phyloP scores from a whole-genome alignment of 495 filamentous ascomycete genomes.

The Entonaema liquescens region DNA sequence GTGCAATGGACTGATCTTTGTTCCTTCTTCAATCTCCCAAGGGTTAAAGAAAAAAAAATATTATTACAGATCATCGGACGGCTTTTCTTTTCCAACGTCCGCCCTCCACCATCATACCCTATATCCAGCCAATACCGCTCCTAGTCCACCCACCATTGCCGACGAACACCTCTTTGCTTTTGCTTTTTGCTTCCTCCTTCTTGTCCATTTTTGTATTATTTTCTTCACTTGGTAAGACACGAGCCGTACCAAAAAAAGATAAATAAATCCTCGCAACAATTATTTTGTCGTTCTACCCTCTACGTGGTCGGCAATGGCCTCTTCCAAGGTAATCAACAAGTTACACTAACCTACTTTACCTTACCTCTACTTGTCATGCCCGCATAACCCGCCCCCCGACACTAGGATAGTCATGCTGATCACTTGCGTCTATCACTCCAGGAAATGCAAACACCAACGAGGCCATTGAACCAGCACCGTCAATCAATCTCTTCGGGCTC shows the following conservation, averaged over 20 bases:
- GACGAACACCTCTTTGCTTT: constrained; percentile 40
- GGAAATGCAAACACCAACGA: constrained; percentile 60
- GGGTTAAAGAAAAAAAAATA: constrained; percentile 36
- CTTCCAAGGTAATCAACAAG: constrained; percentile 57
- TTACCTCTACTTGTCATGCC: constrained; percentile 39
- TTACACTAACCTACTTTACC: constrained; percentile 21
- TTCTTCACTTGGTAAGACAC: constrained; percentile 38
- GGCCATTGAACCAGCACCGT: constrained; percentile 59
- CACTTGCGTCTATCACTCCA: constrained; percentile 45
- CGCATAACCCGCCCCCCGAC: constrained; percentile 41
- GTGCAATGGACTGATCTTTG: constrained; percentile 42
- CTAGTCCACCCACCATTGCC: constrained; percentile 41
- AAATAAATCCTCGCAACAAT: constrained; percentile 2
- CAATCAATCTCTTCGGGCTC: constrained; percentile 56
- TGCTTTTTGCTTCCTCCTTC: constrained; percentile 42
- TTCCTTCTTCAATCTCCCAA: constrained; percentile 30
- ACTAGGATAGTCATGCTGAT: constrained; percentile 50
- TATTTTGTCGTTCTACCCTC: constrained; percentile 46
- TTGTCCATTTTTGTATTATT: constrained; percentile 35
- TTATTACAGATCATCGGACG: constrained; percentile 35
- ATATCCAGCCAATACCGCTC: constrained; percentile 35
- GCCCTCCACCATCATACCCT: constrained; percentile 27
- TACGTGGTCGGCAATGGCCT: constrained; percentile 59
- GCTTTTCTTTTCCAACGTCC: constrained; percentile 37
- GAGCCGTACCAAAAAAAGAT: constrained; percentile 20